Conservation (phyloP, 352 stramenopile genomes). For the Nothophytophthora sp. region DNA sequence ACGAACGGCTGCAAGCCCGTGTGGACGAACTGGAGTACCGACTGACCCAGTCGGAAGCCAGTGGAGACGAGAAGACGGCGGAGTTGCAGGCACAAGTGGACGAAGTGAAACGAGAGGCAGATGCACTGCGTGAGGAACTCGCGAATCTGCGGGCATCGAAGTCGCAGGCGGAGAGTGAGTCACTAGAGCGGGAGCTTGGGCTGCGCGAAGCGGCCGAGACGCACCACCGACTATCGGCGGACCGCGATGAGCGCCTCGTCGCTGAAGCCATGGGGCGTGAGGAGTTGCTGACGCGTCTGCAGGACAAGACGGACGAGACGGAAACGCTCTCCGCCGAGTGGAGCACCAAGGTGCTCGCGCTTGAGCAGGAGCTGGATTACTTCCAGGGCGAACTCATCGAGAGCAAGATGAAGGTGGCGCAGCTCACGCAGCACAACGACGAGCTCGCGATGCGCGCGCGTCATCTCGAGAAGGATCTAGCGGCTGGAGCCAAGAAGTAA, state of each 20-base stretch:
- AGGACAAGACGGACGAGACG: slow-evolving; percentile 36
- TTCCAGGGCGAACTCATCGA: slow-evolving; percentile 84
- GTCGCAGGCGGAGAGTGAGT: slow-evolving; percentile 50
- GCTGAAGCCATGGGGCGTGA: slow-evolving; percentile 52
- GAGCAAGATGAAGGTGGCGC: slow-evolving; percentile 82
- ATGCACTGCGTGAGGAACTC: slow-evolving; percentile 46
- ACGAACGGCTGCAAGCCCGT: slow-evolving; percentile 54
- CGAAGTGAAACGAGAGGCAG: slow-evolving; percentile 51
- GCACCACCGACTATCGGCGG: slow-evolving; percentile 35
- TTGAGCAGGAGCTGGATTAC: slow-evolving; percentile 82
- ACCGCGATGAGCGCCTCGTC: slow-evolving; percentile 48
- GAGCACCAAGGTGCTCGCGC: slow-evolving; percentile 37
- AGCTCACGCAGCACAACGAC: slow-evolving; percentile 76
- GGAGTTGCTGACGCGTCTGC: slow-evolving; percentile 42
- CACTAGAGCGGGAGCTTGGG: slow-evolving; percentile 38
- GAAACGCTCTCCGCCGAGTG: slow-evolving; percentile 32
- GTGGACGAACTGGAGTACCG: slow-evolving; percentile 63
- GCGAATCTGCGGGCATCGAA: slow-evolving; percentile 48
- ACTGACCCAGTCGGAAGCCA: slow-evolving; percentile 35
- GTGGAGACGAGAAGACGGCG: slow-evolving; percentile 36
- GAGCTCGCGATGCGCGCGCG: slow-evolving; percentile 63
- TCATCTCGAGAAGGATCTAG: slow-evolving; percentile 60
- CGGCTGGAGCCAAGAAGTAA: slow-evolving; percentile 27
- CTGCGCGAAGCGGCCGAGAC: slow-evolving; percentile 49
- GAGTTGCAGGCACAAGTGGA: slow-evolving; percentile 57